A percentile compares a stretch with the other conserved stretches of the same genome.
Evolutionary conservation across 371 early-diverging fungal species (phyloP).

Genomic region (Circinella umbellata): DNA sequence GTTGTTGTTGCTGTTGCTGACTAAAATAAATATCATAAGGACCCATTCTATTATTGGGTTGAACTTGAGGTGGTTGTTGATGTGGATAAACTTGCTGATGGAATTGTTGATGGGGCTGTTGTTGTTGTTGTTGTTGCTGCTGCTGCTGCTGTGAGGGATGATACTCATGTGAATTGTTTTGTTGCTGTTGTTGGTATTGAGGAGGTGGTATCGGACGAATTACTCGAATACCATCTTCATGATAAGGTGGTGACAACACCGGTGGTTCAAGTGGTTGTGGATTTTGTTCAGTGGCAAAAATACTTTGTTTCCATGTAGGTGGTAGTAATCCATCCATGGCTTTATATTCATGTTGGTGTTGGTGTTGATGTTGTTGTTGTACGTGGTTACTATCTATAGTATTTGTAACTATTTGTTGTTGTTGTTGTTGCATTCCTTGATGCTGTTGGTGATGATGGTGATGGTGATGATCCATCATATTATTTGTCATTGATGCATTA

Average conservation of each 20-base stretch:
- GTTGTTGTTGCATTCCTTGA: too few relatives aligned
- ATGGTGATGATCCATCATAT: conserved; percentile 1
- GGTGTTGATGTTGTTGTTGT: neutral
- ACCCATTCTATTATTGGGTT: conserved; percentile 9
- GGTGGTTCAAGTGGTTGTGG: conserved; percentile 15
- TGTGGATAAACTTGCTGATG: conserved; percentile 2
- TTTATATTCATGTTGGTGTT: neutral
- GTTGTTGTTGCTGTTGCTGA: neutral
- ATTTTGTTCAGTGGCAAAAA: conserved; percentile 6
- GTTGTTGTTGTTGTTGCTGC: neutral
- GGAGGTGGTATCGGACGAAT: conserved; percentile 6
- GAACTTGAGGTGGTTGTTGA: conserved; percentile 1
- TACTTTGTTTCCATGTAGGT: conserved; percentile 10
- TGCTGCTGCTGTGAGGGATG: neutral
- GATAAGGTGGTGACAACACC: conserved; percentile 8
- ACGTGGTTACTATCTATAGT: neutral
- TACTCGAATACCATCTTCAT: neutral
- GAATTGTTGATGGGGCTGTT: conserved; percentile 9
- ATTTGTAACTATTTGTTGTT: neutral
- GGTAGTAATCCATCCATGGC: neutral
- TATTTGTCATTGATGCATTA: neutral
- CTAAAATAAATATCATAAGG: conserved; percentile 3
- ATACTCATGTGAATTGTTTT: neutral
- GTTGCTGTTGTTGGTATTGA: neutral
- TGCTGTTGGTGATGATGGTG: conserved; percentile 1